Conservation (phyloP, 106 monocot species). For the Gastrodia elata region DNA sequence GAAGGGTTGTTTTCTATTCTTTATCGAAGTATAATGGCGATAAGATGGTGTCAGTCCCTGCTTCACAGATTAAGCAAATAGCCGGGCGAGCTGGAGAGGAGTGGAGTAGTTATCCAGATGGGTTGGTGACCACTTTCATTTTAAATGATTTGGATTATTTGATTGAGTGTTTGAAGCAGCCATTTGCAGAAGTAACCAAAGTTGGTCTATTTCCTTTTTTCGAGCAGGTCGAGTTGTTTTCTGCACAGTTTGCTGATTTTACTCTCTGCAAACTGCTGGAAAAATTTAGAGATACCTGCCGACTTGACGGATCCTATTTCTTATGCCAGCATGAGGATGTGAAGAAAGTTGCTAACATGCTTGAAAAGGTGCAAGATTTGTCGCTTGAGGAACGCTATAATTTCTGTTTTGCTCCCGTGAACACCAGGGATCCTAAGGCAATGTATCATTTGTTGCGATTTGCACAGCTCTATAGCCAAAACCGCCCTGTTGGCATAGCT, state of each 20-base stretch:
- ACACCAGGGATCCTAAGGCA: slow-evolving; percentile 91
- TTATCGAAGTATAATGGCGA: slow-evolving; percentile 86
- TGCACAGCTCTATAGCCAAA: slow-evolving; percentile 65
- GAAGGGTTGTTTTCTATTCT: slow-evolving; percentile 81
- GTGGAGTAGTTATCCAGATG: slow-evolving; percentile 86
- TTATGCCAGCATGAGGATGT: slow-evolving; percentile 65
- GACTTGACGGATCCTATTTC: slow-evolving; percentile 70
- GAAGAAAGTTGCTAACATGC: slow-evolving; percentile 85
- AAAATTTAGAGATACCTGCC: slow-evolving; percentile 65
- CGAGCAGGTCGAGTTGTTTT: slow-evolving; percentile 91
- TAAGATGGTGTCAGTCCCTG: slow-evolving; percentile 55
- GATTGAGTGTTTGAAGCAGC: slow-evolving; percentile 77
- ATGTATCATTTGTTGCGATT: slow-evolving; percentile 88
- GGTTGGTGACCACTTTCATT: slow-evolving; percentile 77
- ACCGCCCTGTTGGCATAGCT: slow-evolving; percentile 61
- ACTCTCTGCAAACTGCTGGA: slow-evolving; percentile 62
- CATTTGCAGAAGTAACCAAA: slow-evolving; percentile 76
- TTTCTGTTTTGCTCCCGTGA: slow-evolving; percentile 91
- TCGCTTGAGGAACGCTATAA: slow-evolving; percentile 82
- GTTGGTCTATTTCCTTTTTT: slow-evolving; percentile 86
- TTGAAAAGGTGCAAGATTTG: slow-evolving; percentile 69
- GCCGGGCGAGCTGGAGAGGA: slow-evolving; percentile 90
- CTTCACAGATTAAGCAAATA: slow-evolving; percentile 96
- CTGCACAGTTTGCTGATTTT: slow-evolving; percentile 42
- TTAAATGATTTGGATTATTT: slow-evolving; percentile 78